phyloP scores from a whole-genome alignment of 148 eudicot genomes.

The Oxyria digyna region DNA sequence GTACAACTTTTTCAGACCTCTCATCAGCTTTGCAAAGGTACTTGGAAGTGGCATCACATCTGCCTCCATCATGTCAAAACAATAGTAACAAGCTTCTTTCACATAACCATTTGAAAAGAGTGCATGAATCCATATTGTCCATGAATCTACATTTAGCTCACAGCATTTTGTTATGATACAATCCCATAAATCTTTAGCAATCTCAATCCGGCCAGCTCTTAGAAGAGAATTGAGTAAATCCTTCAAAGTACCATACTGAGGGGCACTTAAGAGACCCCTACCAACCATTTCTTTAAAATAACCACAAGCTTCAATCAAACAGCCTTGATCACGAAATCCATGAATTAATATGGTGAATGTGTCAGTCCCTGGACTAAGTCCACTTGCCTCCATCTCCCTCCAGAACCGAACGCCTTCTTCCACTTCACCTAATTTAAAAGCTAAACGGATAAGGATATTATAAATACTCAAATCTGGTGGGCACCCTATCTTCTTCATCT shows the following conservation, averaged over 20 bases:
- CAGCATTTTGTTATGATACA: slow-evolving; percentile 66
- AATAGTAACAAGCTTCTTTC: slow-evolving; percentile 87
- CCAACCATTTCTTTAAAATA: slow-evolving; percentile 80
- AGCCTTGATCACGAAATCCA: slow-evolving; percentile 56
- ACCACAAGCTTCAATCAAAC: slow-evolving; percentile 61
- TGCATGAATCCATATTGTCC: slow-evolving; percentile 98
- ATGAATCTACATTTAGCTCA: slow-evolving; percentile 74
- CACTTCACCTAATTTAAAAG: slow-evolving; percentile 71
- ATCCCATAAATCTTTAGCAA: slow-evolving; percentile 78
- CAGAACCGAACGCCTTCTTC: slow-evolving; percentile 55
- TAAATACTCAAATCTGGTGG: slow-evolving; percentile 58
- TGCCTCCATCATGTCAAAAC: slow-evolving; percentile 89
- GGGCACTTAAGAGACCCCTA: slow-evolving; percentile 71
- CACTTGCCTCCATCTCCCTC: slow-evolving; percentile 63
- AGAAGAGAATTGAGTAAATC: slow-evolving; percentile 57
- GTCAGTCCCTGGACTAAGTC: slow-evolving; percentile 55
- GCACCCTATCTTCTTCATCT: slow-evolving; percentile 63
- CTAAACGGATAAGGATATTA: slow-evolving; percentile 58
- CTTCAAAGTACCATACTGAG: slow-evolving; percentile 77
- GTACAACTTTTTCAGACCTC: slow-evolving; percentile 59
- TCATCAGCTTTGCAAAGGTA: slow-evolving; percentile 91
- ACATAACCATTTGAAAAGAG: slow-evolving; percentile 76
- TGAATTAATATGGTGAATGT: slow-evolving; percentile 60
- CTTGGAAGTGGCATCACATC: slow-evolving; percentile 80
- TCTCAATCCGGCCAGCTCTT: slow-evolving; percentile 69